Conservation (phyloP, 1,284 basidiomycete genomes). For the Crucibulum cyathiforme region DNA sequence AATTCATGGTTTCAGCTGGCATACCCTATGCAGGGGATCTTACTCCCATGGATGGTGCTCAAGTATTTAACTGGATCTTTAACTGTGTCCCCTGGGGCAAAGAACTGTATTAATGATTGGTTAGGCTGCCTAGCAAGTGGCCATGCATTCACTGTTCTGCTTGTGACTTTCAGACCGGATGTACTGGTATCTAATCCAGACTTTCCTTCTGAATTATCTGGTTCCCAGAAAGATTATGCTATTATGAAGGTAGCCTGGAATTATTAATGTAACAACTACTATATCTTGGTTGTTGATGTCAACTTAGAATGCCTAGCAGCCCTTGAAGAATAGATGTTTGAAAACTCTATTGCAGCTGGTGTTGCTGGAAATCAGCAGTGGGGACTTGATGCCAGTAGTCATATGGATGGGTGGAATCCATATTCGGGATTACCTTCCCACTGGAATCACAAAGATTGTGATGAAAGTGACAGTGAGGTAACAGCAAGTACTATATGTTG, state of each 20-base stretch:
- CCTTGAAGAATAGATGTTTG: conserved; percentile 24
- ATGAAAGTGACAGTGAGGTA: background rate
- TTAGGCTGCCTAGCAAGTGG: conserved; percentile 16
- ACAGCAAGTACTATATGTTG: background rate
- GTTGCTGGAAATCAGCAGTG: conserved; percentile 21
- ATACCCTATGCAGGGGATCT: conserved; percentile 18
- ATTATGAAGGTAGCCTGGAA: conserved; percentile 16
- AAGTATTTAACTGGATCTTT: conserved; percentile 30
- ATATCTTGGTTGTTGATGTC: conserved; percentile 15
- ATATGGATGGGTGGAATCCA: conserved; percentile 20
- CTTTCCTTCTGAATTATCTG: background rate
- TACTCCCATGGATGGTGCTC: conserved; percentile 13
- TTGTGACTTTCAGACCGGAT: conserved; percentile 4
- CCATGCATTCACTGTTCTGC: conserved; percentile 23
- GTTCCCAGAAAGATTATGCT: conserved; percentile 1
- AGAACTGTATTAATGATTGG: conserved; percentile 7
- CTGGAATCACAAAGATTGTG: conserved; percentile 3
- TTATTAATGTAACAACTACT: background rate
- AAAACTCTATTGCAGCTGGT: conserved; percentile 9
- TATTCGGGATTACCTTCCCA: conserved; percentile 11
- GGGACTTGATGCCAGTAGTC: conserved; percentile 23
- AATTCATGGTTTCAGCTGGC: background rate
- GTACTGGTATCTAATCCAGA: background rate
- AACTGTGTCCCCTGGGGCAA: conserved; percentile 10
- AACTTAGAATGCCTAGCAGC: conserved; percentile 15